These are phyloP conservation scores for Metschnikowia borealis DNA, from an alignment of 805 yeast species.

Conservation along the genomic window DNA sequence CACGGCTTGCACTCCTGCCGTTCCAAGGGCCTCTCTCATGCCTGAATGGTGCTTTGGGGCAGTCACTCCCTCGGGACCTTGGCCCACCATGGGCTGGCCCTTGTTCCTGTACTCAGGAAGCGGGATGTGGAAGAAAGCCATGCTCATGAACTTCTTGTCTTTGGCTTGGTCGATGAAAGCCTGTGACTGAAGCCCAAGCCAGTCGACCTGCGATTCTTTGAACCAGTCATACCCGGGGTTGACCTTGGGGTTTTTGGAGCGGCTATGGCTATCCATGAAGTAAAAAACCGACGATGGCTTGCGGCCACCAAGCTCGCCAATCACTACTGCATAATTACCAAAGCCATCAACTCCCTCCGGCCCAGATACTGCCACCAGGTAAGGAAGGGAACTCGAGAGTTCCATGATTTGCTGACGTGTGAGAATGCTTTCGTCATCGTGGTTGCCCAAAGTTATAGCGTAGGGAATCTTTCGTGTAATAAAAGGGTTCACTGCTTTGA, in stretches of 20 bases:
- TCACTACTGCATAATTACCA: conserved; percentile 66
- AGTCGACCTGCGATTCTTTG: conserved; percentile 62
- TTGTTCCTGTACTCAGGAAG: conserved; percentile 72
- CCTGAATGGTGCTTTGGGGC: conserved; percentile 73
- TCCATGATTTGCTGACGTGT: conserved; percentile 57
- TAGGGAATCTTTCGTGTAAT: conserved; percentile 69
- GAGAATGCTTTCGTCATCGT: conserved; percentile 75
- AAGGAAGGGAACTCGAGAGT: conserved; percentile 58
- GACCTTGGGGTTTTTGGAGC: conserved; percentile 61
- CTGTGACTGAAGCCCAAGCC: conserved; percentile 34
- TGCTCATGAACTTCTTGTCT: conserved; percentile 46
- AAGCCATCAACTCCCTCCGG: conserved; percentile 70
- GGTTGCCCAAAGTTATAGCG: conserved; percentile 87
- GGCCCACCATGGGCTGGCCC: conserved; percentile 53
- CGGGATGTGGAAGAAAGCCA: conserved; percentile 96
- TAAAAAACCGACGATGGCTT: conserved; percentile 55
- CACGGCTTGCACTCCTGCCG: conserved; percentile 69
- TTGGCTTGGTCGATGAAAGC: conserved; percentile 24
- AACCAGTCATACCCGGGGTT: conserved; percentile 85
- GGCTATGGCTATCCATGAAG: conserved; percentile 81
- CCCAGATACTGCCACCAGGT: conserved; percentile 57
- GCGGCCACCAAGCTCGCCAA: conserved; percentile 36
- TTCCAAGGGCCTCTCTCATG: conserved; percentile 53
- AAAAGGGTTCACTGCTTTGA: conserved; percentile 71
- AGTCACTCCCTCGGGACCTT: conserved; percentile 65